Evolutionary conservation across 805 yeast species (phyloP), one percentile per base, ranked within the genome.

Genomic region (Nadsonia fulvescens): DNA sequence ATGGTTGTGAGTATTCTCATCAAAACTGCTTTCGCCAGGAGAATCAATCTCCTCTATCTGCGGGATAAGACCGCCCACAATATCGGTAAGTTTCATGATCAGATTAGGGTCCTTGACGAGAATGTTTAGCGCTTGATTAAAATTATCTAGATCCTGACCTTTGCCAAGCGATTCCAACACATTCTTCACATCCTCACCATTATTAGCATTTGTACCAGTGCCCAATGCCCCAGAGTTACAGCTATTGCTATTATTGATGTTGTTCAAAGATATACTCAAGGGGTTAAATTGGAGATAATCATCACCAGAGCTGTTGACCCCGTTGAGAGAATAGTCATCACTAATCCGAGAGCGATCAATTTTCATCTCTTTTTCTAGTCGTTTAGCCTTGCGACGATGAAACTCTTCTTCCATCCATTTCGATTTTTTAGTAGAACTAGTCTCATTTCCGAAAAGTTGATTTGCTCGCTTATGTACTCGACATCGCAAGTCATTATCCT

Each of bases 401-500:
- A 76, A 79, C 44, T 81, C 93, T 3, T 56, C 54, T 18, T 70
- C 73, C 18, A 78, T 61, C 95, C 95, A 86, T 20, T 60, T 54
- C 5, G 24, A n/a, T 21, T 48, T 45, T 28, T 56, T 58, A 34
- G 66, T 63, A 23, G 61, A 67, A 7, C 72, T 50, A 5, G 66
- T 69, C 1, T 50, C 56, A 6, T 56, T 62, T 1, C 93, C 89
- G 51, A 67, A 82, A 37, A 73, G 50, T 11, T 49, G 51, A 19
- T 53, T 56, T 0, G 95, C 94, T 20, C 89, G 57, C 36, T 72
- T 73, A 35, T 65, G 61, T 12, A 86, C 71, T 29, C 96, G 57
- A 0, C 77, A 67, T 27, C 92, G 60, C 29, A 86, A 54, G 43
- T 86, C 96, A 40, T 79, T 74, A 46, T 82, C 93, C 52, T 78